Percentiles rank a stretch among this genome's conserved stretches.
These are phyloP conservation scores for Dryadomyces quercivorus DNA, from an alignment of 2,329 filamentous ascomycete genomes.

Conservation along the genomic window DNA sequence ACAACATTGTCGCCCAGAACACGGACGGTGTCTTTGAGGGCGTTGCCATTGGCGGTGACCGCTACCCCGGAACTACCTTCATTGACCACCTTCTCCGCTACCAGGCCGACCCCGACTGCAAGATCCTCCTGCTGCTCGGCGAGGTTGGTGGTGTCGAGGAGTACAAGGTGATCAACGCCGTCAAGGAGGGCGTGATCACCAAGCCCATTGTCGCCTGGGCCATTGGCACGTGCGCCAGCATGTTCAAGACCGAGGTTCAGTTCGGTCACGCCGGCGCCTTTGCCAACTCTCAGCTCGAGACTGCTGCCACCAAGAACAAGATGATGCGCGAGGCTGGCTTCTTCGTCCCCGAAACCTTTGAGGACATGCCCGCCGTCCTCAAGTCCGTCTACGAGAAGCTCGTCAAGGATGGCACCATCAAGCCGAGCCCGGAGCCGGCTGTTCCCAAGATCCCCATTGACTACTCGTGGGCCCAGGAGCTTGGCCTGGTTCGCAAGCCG, in stretches of 20 bases:
- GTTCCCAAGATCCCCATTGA: conserved; percentile 99
- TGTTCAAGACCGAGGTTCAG: conserved; percentile 99
- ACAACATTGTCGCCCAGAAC: conserved; percentile 96
- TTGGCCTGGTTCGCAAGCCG: conserved; percentile 98
- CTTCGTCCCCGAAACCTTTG: conserved; percentile 89
- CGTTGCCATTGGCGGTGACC: conserved; percentile 97
- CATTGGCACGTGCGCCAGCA: conserved; percentile 96
- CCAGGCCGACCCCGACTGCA: conserved; percentile 93
- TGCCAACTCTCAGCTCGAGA: conserved; percentile 98
- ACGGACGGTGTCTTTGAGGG: conserved; percentile 98
- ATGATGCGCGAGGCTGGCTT: conserved; percentile 91
- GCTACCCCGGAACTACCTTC: conserved; percentile 97
- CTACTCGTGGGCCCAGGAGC: conserved; percentile 99
- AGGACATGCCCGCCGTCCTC: conserved; percentile 75
- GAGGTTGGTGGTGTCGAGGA: conserved; percentile 99
- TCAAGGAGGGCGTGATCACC: conserved; percentile 87
- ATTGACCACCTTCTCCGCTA: conserved; percentile 97
- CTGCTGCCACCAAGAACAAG: conserved; percentile 93
- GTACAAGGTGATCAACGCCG: conserved; percentile 97
- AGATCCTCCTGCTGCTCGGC: conserved; percentile 89
- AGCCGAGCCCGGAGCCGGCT: conserved; percentile 74
- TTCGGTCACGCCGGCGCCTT: conserved; percentile 98
- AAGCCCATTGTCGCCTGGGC: conserved; percentile 99
- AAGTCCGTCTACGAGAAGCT: conserved; percentile 78
- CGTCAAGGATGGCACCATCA: conserved; percentile 72